Base-by-base conservation (phyloP, 2,329 filamentous ascomycete genomes). In the Colletotrichum sidae region DNA sequence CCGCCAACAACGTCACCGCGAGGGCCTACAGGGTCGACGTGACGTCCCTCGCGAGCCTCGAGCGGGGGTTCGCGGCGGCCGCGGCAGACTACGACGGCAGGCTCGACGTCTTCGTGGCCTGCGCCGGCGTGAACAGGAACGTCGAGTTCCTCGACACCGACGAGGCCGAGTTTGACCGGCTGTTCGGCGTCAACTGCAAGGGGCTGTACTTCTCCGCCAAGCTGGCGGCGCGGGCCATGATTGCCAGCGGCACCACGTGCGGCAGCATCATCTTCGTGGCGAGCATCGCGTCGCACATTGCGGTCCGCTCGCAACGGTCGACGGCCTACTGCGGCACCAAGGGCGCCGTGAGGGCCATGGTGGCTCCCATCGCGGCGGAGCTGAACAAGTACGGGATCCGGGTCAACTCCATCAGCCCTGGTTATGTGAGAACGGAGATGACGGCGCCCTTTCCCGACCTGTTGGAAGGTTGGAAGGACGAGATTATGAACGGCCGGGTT, bases 181-280 rank as follows among this genome's bases (percentile, higher is more conserved):
- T 65, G 1, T 54, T 50, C 2, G 61, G 56, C 2, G 56, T 65
- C 44, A 65, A 65, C 45, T 53, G 50, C 34, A 65, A 55, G 50
- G 61, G 61, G 1, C 56, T 65, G 2, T 65, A 81, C 67, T 83
- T 80, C 66, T 79, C 76, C 4, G 82, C 83, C 0, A 81, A 85
- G 68, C 69, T 82, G 8, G 83, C 81, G 2, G 83, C 83, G 0
- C 78, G 80, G 61, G 78, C 80, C 35, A 86, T 87, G 80, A 83
- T 86, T 38, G 75, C 77, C 1, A 86, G 82, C 67, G 79, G 79
- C 2, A 85, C 83, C 1, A 80, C 79, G 58, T 78, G 78, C 56
- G 84, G 84, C 0, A 84, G 83, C 61, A 86, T 86, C 56, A 77
- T 87, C 10, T 72, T 86, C 4, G 81, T 86, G 0, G 84, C 84